These are phyloP conservation scores for Xylogone sp. DNA, from an alignment of 2,329 filamentous ascomycete species.

Conservation along the genomic window DNA sequence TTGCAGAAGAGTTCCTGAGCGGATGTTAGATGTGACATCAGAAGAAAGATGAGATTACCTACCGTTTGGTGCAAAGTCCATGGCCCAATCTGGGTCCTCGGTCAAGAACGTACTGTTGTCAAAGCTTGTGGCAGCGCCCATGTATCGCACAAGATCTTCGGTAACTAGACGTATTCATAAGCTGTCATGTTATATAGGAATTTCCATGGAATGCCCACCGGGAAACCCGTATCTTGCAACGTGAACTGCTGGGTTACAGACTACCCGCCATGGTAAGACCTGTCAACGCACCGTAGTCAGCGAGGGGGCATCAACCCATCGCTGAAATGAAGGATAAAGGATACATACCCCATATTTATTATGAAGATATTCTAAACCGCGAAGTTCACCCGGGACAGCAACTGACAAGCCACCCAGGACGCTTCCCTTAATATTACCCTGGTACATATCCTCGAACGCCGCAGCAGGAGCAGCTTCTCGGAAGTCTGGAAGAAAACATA, in stretches of 20 bases:
- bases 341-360: constrained; percentile 57
- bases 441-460: constrained; percentile 81
- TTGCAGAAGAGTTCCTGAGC: constrained; percentile 45
- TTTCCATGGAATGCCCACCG: constrained; percentile 15
- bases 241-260: constrained; percentile 71
- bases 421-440: constrained; percentile 62
- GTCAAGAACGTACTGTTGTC: constrained; percentile 53
- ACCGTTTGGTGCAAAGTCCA: constrained; percentile 67
- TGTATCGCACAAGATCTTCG: constrained; percentile 71
- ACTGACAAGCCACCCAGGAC: constrained; percentile 69
- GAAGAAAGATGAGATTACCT: neutral
- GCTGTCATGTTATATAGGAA: neutral
- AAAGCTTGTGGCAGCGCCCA: constrained; percentile 45
- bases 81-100: constrained; percentile 58
- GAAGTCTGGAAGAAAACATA: constrained; percentile 55
- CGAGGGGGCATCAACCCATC: neutral
- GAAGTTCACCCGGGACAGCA: constrained; percentile 70
- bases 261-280: constrained; percentile 62
- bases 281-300: constrained; percentile 15
- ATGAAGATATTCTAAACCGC: constrained; percentile 77
- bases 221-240: constrained; percentile 71
- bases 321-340: neutral
- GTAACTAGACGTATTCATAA: constrained; percentile 43
- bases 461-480: constrained; percentile 82
- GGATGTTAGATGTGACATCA: constrained; percentile 3